Evolutionary conservation across 2,329 filamentous ascomycete species (phyloP).

Genomic region (Hypoxylon sp.): DNA sequence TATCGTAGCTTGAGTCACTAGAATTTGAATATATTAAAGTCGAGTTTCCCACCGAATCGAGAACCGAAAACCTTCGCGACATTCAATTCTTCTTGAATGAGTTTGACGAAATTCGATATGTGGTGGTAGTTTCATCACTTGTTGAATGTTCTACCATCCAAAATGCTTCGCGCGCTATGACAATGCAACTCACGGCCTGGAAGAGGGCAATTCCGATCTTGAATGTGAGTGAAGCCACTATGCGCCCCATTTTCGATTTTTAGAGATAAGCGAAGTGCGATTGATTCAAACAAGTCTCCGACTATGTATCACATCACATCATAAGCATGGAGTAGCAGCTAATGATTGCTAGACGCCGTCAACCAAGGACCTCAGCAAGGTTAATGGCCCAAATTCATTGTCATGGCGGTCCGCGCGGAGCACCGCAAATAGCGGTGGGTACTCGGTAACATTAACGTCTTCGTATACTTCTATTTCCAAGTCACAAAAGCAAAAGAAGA

Average conservation of each 20-base stretch:
- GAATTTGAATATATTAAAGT: conserved; percentile 38
- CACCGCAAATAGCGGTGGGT: conserved; percentile 49
- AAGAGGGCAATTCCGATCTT: conserved; percentile 58
- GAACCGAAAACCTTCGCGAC: conserved; percentile 1
- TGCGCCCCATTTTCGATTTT: neutral
- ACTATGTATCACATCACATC: neutral
- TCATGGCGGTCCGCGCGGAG: conserved; percentile 45
- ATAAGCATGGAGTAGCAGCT: conserved; percentile 24
- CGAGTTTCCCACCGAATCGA: conserved; percentile 20
- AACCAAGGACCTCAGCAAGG: conserved; percentile 46
- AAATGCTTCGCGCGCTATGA: conserved; percentile 56
- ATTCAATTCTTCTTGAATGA: neutral
- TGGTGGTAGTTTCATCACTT: conserved; percentile 26
- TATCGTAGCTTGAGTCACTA: conserved; percentile 40
- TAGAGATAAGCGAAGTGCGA: neutral
- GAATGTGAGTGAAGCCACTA: conserved; percentile 52
- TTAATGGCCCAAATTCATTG: conserved; percentile 49
- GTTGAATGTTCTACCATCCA: conserved; percentile 31
- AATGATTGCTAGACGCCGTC: conserved; percentile 46
- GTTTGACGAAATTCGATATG: conserved; percentile 18
- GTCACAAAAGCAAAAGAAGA: conserved; percentile 64
- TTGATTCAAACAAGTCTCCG: neutral
- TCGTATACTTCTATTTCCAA: conserved; percentile 60
- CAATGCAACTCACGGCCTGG: conserved; percentile 57
- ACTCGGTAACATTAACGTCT: conserved; percentile 50